These are phyloP conservation scores for Hymenoscyphus fructigenus DNA, from an alignment of 2,329 filamentous ascomycete genomes.

Conservation along the genomic window DNA sequence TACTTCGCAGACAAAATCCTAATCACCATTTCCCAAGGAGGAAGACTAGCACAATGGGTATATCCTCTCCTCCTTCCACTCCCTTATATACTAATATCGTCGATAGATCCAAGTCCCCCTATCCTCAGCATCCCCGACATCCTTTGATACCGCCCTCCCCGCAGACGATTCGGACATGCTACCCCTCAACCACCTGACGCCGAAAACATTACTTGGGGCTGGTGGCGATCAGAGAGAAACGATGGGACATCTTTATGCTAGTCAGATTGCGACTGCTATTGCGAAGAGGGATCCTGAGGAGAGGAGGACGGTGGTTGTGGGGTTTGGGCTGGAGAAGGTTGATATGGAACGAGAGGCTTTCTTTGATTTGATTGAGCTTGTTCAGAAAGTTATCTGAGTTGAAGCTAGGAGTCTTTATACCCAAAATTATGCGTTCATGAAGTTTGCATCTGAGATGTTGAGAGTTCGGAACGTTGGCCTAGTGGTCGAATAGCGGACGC, in stretches of 20 bases:
- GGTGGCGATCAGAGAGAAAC: constrained; percentile 78
- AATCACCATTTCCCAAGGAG: constrained; percentile 83
- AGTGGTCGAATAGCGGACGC: background rate
- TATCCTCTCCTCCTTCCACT: constrained; percentile 20
- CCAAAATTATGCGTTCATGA: background rate
- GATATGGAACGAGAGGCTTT: constrained; percentile 52
- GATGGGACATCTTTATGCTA: constrained; percentile 82
- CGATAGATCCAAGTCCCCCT: constrained; percentile 75
- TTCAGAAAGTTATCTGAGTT: constrained; percentile 49
- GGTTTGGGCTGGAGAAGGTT: constrained; percentile 55
- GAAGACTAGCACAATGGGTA: constrained; percentile 90
- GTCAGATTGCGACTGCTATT: constrained; percentile 82
- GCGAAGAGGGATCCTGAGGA: constrained; percentile 67
- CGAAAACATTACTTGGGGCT: constrained; percentile 82
- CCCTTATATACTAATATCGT: background rate
- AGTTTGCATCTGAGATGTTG: background rate
- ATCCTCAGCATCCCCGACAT: constrained; percentile 62
- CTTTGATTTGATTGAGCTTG: constrained; percentile 64
- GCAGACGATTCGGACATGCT: constrained; percentile 47
- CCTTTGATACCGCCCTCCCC: constrained; percentile 52
- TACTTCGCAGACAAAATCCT: constrained; percentile 89
- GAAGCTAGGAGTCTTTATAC: background rate
- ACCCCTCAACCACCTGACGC: constrained; percentile 78
- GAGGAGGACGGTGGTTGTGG: constrained; percentile 59
- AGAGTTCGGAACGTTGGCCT: background rate